Conservation (phyloP, 805 yeast genomes). For the Wickerhamiella sorbophila region DNA sequence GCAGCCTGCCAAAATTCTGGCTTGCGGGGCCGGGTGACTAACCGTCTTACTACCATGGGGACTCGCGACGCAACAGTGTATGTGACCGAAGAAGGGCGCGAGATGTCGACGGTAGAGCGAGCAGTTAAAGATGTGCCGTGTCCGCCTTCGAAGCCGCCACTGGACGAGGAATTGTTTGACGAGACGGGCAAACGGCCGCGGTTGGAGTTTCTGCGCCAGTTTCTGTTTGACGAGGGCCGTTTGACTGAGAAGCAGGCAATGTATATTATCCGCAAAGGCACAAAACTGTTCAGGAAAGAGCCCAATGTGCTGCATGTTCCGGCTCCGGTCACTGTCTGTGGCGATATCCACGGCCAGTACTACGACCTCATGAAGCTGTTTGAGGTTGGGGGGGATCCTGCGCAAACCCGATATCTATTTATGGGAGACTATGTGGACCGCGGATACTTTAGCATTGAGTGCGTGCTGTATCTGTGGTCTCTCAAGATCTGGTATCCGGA, state of each 20-base stretch:
- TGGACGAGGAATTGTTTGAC: slow-evolving; percentile 54
- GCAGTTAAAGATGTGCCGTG: slow-evolving; percentile 44
- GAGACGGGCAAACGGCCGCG: slow-evolving; percentile 47
- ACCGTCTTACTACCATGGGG: too few species aligned
- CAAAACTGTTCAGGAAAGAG: slow-evolving; percentile 47
- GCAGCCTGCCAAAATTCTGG: too few species aligned
- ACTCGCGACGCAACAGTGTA: slow-evolving; percentile 8
- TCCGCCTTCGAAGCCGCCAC: slow-evolving; percentile 51
- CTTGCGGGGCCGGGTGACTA: too few species aligned
- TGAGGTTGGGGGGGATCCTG: slow-evolving; percentile 88
- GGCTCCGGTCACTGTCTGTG: slow-evolving; percentile 92
- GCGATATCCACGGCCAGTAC: slow-evolving; percentile 95
- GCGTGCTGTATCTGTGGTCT: slow-evolving; percentile 52
- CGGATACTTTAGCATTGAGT: slow-evolving; percentile 78
- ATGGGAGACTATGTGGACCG: slow-evolving; percentile 93
- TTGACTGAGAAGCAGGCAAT: slow-evolving; percentile 56
- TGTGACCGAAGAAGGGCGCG: slow-evolving; percentile 34
- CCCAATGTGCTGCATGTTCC: slow-evolving; percentile 71
- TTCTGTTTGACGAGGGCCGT: slow-evolving; percentile 71
- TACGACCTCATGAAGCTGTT: slow-evolving; percentile 79
- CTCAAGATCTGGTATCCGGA: slow-evolving; percentile 62
- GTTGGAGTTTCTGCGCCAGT: slow-evolving; percentile 53
- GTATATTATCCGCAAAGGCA: slow-evolving; percentile 50
- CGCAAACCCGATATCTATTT: slow-evolving; percentile 59
- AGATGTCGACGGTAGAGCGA: slow-evolving; percentile 42